Percentiles rank a stretch among this genome's conserved stretches.
These are phyloP conservation scores for Cryptomeria japonica DNA, from an alignment of 75 land plant species.

Conservation along the genomic window DNA sequence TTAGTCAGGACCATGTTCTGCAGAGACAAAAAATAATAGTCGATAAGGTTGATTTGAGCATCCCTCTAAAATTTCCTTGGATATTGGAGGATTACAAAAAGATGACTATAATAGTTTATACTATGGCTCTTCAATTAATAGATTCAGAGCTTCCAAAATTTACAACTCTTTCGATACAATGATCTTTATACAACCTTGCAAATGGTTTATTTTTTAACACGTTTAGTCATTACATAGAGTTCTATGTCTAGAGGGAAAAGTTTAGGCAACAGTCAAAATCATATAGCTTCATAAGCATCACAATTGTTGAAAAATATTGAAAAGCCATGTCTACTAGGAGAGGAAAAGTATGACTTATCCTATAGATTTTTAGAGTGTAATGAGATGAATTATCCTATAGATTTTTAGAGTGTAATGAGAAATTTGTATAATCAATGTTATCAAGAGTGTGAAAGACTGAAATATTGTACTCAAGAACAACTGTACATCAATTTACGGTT, in stretches of 20 bases:
- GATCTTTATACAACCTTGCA: neutral
- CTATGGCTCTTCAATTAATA: neutral
- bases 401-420: neutral
- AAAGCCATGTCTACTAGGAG: neutral
- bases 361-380: neutral
- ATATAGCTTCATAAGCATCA: neutral
- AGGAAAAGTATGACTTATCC: neutral
- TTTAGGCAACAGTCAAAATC: neutral
- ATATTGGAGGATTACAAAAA: neutral
- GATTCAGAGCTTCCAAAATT: neutral
- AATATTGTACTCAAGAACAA: neutral
- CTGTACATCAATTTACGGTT: neutral
- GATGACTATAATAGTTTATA: neutral
- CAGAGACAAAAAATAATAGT: neutral
- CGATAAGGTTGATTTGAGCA: neutral
- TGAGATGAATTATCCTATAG: neutral
- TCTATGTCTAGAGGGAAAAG: neutral
- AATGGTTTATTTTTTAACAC: neutral
- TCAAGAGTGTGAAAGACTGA: neutral
- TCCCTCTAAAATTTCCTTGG: neutral
- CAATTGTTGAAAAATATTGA: neutral
- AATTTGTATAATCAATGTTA: neutral
- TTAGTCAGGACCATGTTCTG: neutral
- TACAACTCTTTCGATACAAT: neutral
- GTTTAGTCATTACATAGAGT: neutral